phyloP scores from a whole-genome alignment of 2,329 filamentous ascomycete species.

The Colletotrichum karsti region DNA sequence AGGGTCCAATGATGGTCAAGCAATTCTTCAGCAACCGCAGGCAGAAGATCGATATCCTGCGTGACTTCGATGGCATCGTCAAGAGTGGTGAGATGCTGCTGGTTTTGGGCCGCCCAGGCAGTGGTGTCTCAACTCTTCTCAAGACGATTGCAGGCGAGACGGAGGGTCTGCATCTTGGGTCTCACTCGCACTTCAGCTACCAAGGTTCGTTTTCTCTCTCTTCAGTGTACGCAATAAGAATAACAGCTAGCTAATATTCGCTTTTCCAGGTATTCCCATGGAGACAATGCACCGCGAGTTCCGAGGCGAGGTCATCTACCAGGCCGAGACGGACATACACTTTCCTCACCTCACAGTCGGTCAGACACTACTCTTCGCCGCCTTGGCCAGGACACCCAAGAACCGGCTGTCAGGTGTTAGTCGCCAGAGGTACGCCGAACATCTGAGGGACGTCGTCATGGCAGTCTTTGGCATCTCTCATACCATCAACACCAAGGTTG shows the following conservation, averaged over 20 bases:
- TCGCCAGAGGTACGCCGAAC: conserved; percentile 52
- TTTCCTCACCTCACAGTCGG: conserved; percentile 73
- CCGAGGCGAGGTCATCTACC: conserved; percentile 68
- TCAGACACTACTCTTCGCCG: conserved; percentile 70
- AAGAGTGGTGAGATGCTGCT: conserved; percentile 49
- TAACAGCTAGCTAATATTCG: neutral
- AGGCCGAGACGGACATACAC: conserved; percentile 71
- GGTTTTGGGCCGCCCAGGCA: conserved; percentile 60
- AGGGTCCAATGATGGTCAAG: conserved; percentile 30
- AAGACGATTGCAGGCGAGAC: conserved; percentile 65
- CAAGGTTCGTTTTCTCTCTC: conserved; percentile 44
- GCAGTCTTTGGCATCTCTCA: conserved; percentile 72
- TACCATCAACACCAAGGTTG: conserved; percentile 67
- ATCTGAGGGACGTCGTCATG: conserved; percentile 57
- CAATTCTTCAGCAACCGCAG: conserved; percentile 34
- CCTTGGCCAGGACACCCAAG: conserved; percentile 67
- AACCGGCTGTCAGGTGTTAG: conserved; percentile 68
- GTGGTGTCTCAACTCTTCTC: conserved; percentile 65
- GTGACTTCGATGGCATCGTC: conserved; percentile 61
- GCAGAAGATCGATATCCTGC: conserved; percentile 57
- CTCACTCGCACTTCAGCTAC: conserved; percentile 57
- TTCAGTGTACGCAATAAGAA: neutral
- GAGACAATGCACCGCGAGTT: conserved; percentile 52
- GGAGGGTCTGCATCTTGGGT: conserved; percentile 56
- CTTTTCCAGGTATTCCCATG: conserved; percentile 33